phyloP scores from a whole-genome alignment of 306 rosid genomes.

The Carpinus viminea region DNA sequence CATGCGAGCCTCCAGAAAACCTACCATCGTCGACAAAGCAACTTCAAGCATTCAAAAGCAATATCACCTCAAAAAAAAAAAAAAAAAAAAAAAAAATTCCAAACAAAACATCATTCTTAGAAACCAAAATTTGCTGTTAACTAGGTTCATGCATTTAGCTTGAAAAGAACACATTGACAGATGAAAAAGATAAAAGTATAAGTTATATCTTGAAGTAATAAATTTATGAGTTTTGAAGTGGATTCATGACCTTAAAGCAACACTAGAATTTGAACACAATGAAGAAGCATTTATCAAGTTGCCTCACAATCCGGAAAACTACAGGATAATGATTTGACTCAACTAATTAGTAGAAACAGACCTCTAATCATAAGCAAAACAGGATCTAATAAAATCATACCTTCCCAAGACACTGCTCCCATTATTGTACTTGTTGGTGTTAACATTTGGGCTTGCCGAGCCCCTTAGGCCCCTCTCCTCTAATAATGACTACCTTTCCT shows the following conservation, averaged over 20 bases:
- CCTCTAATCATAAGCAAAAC: constrained; percentile 25
- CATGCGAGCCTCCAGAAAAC: constrained; percentile 96
- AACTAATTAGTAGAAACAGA: constrained; percentile 9
- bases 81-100: background rate
- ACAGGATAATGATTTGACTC: background rate
- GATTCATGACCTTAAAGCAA: constrained; percentile 3
- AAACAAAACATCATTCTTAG: background rate
- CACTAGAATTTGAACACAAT: background rate
- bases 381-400: constrained; percentile 31
- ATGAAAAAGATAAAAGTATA: background rate
- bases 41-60: constrained; percentile 52
- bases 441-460: constrained; percentile 99
- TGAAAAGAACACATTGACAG: background rate
- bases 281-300: background rate
- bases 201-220: background rate
- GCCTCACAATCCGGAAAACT: background rate
- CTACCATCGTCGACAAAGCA: constrained; percentile 95
- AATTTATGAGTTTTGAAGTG: background rate
- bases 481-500: constrained; percentile 83
- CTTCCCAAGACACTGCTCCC: constrained; percentile 99
- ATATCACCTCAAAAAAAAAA: background rate
- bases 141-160: background rate
- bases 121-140: background rate
- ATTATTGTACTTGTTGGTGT: constrained; percentile 97
- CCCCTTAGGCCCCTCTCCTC: constrained; percentile 96